A percentile compares a stretch with the other conserved stretches of the same genome.
These are phyloP conservation scores for Fagopyrum homotropicum DNA, from an alignment of 148 eudicot genomes.

Conservation along the genomic window DNA sequence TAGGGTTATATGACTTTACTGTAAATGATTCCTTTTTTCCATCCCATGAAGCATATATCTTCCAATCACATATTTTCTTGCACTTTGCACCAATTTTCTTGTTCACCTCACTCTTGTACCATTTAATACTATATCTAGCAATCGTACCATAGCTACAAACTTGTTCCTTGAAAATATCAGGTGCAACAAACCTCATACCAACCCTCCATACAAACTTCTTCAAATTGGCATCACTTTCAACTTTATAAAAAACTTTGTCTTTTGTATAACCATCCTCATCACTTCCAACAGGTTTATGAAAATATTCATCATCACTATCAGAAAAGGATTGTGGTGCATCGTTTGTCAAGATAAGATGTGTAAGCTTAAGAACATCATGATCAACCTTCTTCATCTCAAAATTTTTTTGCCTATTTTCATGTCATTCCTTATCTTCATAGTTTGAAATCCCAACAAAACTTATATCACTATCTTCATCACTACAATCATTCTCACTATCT, in stretches of 20 bases:
- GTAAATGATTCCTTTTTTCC: neutral
- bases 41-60: neutral
- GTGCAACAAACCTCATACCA: neutral
- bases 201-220: neutral
- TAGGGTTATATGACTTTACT: neutral
- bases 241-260: neutral
- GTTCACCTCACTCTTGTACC: neutral
- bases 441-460: neutral
- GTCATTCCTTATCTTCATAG: neutral
- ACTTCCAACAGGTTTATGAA: neutral
- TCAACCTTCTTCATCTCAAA: too few species aligned
- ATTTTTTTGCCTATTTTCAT: too few species aligned
- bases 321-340: neutral
- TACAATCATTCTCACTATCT: neutral
- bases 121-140: neutral
- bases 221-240: neutral
- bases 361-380: too few species aligned
- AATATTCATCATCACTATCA: constrained; percentile 3
- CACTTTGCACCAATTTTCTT: neutral
- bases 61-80: neutral
- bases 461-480: neutral
- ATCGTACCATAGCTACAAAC: neutral
- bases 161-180: neutral
- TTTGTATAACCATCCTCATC: neutral
- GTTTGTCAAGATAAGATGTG: too few species aligned